These are phyloP conservation scores for Dactylellina cionopaga DNA, from an alignment of 2,329 filamentous ascomycete species.

Conservation along the genomic window DNA sequence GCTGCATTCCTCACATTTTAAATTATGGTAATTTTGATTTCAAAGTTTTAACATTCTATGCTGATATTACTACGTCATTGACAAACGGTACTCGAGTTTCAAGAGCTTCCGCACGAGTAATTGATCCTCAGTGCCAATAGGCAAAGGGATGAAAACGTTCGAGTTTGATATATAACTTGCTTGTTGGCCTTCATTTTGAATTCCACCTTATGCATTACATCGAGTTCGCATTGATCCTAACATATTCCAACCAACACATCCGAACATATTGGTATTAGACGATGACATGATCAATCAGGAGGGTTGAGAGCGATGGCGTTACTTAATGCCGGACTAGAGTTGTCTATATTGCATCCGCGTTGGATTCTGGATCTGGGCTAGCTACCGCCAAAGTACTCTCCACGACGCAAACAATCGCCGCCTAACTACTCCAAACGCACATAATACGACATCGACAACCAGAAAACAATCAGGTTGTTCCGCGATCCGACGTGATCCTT, in stretches of 20 bases:
- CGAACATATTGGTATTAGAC: no score
- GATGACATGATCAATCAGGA: no score
- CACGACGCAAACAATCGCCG: no score
- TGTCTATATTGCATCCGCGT: no score
- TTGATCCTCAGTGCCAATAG: neutral
- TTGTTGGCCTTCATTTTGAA: neutral
- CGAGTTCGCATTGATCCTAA: neutral
- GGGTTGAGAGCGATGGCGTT: no score
- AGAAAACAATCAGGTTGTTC: no score
- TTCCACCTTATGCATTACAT: neutral
- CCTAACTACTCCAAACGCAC: no score
- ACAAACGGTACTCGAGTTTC: neutral
- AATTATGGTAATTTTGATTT: neutral
- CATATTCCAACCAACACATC: neutral
- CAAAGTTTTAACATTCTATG: conserved; percentile 10
- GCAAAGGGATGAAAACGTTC: conserved; percentile 1
- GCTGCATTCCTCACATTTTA: conserved; percentile 11
- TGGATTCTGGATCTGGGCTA: no score
- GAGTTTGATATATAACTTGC: neutral
- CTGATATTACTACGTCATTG: conserved; percentile 23
- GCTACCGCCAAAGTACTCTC: no score
- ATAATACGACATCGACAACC: no score
- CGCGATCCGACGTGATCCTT: no score
- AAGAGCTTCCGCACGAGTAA: conserved; percentile 4
- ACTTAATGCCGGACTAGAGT: no score